These are phyloP conservation scores for Marasmius tenuissimus DNA, from an alignment of 1,284 basidiomycete genomes.

Conservation along the genomic window DNA sequence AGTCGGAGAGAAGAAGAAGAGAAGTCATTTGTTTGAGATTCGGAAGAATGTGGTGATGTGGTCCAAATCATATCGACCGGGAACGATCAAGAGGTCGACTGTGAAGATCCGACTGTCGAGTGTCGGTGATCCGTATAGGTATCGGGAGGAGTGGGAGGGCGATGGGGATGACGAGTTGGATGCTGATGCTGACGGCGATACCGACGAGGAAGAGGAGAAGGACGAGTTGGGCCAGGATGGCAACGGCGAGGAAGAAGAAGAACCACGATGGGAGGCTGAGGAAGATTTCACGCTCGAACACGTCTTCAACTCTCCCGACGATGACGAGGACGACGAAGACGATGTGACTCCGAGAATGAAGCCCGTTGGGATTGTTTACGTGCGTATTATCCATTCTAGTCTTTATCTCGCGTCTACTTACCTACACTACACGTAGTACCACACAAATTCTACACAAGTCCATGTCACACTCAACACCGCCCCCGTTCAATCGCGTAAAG, in stretches of 20 bases:
- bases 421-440: conserved; percentile 46
- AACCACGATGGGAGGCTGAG: conserved; percentile 64
- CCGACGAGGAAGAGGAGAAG: conserved; percentile 20
- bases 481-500: conserved; percentile 48
- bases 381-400: conserved; percentile 31
- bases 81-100: conserved; percentile 51
- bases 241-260: conserved; percentile 29
- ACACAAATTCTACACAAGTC: conserved; percentile 37
- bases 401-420: not conserved
- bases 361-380: conserved; percentile 56
- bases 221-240: conserved; percentile 25
- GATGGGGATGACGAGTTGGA: conserved; percentile 16
- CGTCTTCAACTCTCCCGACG: conserved; percentile 51
- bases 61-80: conserved; percentile 37
- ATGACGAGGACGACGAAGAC: conserved; percentile 29
- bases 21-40: conserved; percentile 64
- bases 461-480: conserved; percentile 61
- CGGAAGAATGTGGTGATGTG: conserved; percentile 45
- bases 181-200: conserved; percentile 30
- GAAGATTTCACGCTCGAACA: conserved; percentile 59
- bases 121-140: conserved; percentile 55
- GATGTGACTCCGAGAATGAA: not conserved
- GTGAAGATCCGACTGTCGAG: conserved; percentile 57
- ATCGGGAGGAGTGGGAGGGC: conserved; percentile 22
- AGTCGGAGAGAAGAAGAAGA: no score